phyloP scores from a whole-genome alignment of 148 eudicot species.

The Rhododendron molle region DNA sequence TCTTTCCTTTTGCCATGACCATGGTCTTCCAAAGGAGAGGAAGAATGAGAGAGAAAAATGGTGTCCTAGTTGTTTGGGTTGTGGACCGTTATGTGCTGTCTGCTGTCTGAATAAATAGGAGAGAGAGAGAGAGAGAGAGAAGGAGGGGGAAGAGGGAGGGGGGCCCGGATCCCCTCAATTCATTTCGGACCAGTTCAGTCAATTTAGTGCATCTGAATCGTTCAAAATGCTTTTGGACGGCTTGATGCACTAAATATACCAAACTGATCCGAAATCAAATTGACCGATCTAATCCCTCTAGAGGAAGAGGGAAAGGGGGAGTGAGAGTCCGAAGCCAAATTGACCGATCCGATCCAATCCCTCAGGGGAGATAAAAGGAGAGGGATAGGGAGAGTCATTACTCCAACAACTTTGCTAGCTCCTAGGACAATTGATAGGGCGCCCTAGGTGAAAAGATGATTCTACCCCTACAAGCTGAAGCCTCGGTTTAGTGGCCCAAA shows the following conservation, averaged over 20 bases:
- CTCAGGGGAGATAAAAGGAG: no score
- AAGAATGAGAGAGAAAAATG: background rate
- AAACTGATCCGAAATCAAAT: no score
- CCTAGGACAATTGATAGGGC: constrained; percentile 4
- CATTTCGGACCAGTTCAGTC: no score
- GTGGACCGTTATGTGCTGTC: background rate
- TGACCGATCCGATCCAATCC: no score
- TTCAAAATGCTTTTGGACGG: no score
- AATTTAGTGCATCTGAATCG: no score
- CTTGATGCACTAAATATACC: no score
- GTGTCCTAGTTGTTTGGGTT: constrained; percentile 10
- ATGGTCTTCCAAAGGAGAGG: background rate
- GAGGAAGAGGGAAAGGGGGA: no score
- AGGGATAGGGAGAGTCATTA: background rate
- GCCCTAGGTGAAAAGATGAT: background rate
- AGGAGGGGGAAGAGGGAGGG: background rate
- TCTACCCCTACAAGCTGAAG: background rate
- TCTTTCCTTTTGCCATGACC: constrained; percentile 8
- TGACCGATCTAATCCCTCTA: no score
- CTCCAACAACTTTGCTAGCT: background rate
- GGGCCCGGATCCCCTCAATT: background rate
- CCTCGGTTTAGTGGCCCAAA: background rate
- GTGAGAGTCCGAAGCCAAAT: no score
- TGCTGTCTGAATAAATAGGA: constrained; percentile 7
- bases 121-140: background rate